Base-by-base conservation (phyloP, 176 grass and related monocot species). In the Carex scoparia region DNA sequence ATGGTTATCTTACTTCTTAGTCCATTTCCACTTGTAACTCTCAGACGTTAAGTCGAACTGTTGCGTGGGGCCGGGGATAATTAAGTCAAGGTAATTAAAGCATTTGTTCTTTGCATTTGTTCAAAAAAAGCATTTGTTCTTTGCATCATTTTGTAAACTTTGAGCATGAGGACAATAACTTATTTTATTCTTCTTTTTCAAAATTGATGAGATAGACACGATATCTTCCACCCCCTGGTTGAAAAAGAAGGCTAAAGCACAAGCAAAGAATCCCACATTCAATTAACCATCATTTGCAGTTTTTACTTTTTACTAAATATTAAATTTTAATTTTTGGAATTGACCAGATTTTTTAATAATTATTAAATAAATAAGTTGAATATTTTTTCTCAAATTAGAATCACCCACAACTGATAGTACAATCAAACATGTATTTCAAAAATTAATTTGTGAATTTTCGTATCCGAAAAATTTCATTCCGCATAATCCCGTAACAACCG, bases 61-160 rank as follows among this genome's bases (percentile, higher is more conserved):
- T 70, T 40, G 67, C 15, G 13, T 42, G 67, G 14, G 67, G 67
- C 12, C 42, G 37, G 2, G 15, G 37, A 42, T 19, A 69, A 69
- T 2, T 37, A 40, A 40, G 37, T 9, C 9, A 37, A 70, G 67
- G 5, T 18, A 42, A 23, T 23, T 23, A 23, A 37, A 68, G 35
- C 67, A 70, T 70, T 37, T 32, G 44, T 70, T 70, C 67, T 42
- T 70, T 70, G 35, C 67, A 70, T 70, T n/a, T n/a, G n/a, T n/a
- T n/a, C n/a, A n/a, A n/a, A n/a, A n/a, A 23, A 37, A 68, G 35
- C 67, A 70, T 70, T 37, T 32, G 44, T 70, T 70, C 67, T 42
- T 70, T 70, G 35, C 67, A 70, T 70, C 37, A 42, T 5, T 70
- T 14, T 70, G 14, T n/a, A 16, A 70, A 70, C 35, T 16, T 40